Base-by-base conservation (phyloP, 345 rosid species). In the Tarenaya hassleriana region DNA sequence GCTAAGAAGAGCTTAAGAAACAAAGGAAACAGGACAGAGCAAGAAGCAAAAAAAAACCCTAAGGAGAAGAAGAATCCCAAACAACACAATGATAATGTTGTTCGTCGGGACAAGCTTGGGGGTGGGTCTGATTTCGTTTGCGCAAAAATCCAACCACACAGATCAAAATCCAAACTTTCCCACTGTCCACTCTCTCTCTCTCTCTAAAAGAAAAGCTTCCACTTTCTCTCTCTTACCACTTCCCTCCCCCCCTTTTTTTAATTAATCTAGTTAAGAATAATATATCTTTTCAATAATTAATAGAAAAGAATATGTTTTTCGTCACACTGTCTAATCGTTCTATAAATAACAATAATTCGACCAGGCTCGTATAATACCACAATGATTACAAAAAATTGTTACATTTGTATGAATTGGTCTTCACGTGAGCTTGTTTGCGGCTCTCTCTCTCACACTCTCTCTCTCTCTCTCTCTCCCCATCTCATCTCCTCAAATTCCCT, bases 91-190 rank as follows among this genome's bases (percentile, higher is more conserved):
- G 50, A 55, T n/a, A 18, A 57, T 21, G 64, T 24, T n/a, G 35
- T 12, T 10, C 27, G 48, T 54, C 38, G 56, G 61, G 38, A 53
- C 54, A 46, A 47, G 38, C 34, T n/a, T 34, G 40, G 40, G 60
- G 73, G 77, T 66, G 73, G 72, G 76, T 63, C 60, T 56, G 8
- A 42, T 24, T 61, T 45, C 47, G 55, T 47, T 42, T 35, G 38
- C 72, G 41, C 61, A 24, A 68, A 60, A 75, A 52, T 66, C 77
- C 80, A 70, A 62, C 61, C 47, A 51, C 62, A 52, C 68, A 24
- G 15, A 16, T 38, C 15, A 47, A 58, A 66, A 47, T 63, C 60
- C 50, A 47, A 47, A 47, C 61, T 55, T 63, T 55, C 8, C 11
- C 51, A 10, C 32, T 11, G 43, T 13, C 61, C 73, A 41, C 67